Evolutionary conservation across 306 rosid genomes (phyloP), one percentile per base, ranked within the genome.

Genomic region (Begonia masoniana): DNA sequence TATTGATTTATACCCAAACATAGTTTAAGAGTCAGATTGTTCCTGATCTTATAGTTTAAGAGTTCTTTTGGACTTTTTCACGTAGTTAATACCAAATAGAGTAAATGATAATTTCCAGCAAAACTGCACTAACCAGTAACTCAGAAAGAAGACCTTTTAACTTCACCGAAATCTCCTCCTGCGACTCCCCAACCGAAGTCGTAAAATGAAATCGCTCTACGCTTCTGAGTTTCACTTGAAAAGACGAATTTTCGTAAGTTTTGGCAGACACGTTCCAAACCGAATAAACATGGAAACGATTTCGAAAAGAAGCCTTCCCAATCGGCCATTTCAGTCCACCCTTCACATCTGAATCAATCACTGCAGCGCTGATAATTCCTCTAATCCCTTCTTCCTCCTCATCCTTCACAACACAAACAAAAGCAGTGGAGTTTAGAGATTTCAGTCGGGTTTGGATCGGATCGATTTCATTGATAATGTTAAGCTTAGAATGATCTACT

Each of bases 261-360:
- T 69, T 67, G 12, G 69, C 43, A 43, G 49, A 54, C 47, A 60
- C 56, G 43, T 78, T 79, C 77, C 77, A 64, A 35, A 58, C 70
- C 54, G 73, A 73, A 56, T 62, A 49, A 8, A 81, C 79, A 45
- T 31, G 55, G 73, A 62, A 81, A 48, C 69, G 61, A 51, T 62
- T 66, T 46, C 77, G 75, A 24, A 67, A 72, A 68, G 55, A 41
- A 4, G 72, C 15, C 62, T 74, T 69, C 16, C 78, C 84, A 15
- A 69, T 13, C 11, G 82, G 58, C 88, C 88, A 81, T 65, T 77
- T 77, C 74, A 81, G 68, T 47, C 88, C 79, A 62, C 88, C 88
- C 73, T 63, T 74, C 65, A 71, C 81, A 58, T 67, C 62, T 54
- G 69, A 43, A 71, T 81, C 79, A 15, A 70, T 53, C 59, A 74